Evolutionary conservation across 352 stramenopile species (phyloP), one percentile per base, ranked within the genome.

Genomic region (Phytopythium delawarense): DNA sequence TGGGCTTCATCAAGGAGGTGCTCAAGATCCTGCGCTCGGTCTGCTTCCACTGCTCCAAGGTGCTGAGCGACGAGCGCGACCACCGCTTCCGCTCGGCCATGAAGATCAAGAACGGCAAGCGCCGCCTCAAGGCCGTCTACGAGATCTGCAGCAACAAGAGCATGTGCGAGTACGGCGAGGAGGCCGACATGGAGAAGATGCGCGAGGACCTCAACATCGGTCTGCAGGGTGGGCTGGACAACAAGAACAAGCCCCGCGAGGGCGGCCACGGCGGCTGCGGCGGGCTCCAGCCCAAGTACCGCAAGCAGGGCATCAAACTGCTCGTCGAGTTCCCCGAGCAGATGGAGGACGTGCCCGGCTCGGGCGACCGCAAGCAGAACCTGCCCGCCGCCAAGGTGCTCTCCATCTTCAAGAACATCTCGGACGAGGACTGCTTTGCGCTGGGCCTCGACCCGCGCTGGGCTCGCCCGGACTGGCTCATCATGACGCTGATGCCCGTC

Each of bases 401-500:
- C n/a, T 97, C 97, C 46, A 97, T 99, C 52, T 96, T 98, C 69
- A 97, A 98, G 70, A 98, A 97, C 69, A 99, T 99, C 70, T 95
- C 91, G 49, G 96, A 99, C 61, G 93, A 99, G 62, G 97, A 99
- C 65, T 96, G 96, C 61, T 93, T 87, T 53, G 80, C 87, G 21
- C 76, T 99, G 35, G 98, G 98, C 23, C 77, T 99, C 25, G 82
- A 99, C 75, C 90, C 97, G 21, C 87, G 92, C 48, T 98, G 92
- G 84, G 85, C 92, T 28, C 90, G 97, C 30, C 98, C 98, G 0
- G 97, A 99, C 63, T 99, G 97, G 97, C 88, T 99, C 63, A 76
- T 99, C n/a, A 91, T 99, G 61, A 98, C 97, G 59, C 89, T 99
- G 20, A 93, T 99, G 74, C 97, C 98, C 0, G 97, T 99, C 32